Evolutionary conservation across 495 filamentous ascomycete species (phyloP).

Genomic region (Aspergillus heteromorphus): DNA sequence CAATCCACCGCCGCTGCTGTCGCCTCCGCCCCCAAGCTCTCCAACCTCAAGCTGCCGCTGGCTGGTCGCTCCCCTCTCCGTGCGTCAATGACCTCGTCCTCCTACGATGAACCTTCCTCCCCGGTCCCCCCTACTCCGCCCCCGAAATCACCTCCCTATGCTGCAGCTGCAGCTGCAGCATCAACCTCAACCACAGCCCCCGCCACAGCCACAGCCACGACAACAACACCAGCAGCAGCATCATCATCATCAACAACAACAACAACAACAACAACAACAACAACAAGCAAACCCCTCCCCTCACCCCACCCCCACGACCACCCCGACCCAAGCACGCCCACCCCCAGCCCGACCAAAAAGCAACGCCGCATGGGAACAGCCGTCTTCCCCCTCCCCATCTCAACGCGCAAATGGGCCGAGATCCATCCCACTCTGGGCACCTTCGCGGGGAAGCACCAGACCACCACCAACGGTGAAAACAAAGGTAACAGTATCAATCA

Average conservation of each 20-base stretch:
- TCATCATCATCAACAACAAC: background rate
- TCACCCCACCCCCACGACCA: background rate
- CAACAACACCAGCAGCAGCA: too few species aligned
- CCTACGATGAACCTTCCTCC: background rate
- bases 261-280: too few species aligned
- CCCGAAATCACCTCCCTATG: background rate
- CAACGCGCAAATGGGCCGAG: background rate
- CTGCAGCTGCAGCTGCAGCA: too few species aligned
- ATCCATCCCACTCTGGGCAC: too few species aligned
- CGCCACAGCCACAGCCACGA: too few species aligned
- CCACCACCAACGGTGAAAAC: background rate
- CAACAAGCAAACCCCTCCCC: background rate
- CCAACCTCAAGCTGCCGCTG: constrained; percentile 2
- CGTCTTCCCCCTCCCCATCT: constrained; percentile 6
- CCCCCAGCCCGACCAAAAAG: constrained; percentile 6
- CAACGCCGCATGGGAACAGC: constrained; percentile 13
- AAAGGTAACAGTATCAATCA: background rate
- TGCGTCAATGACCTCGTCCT: background rate
- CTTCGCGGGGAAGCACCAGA: background rate
- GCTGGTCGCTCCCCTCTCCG: background rate
- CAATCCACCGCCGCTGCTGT: constrained; percentile 4
- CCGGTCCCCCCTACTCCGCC: background rate
- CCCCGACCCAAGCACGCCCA: background rate
- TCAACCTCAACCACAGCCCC: background rate
- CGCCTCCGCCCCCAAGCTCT: constrained; percentile 3